Conservation (phyloP, 345 rosid species). For the Pistacia atlantica region DNA sequence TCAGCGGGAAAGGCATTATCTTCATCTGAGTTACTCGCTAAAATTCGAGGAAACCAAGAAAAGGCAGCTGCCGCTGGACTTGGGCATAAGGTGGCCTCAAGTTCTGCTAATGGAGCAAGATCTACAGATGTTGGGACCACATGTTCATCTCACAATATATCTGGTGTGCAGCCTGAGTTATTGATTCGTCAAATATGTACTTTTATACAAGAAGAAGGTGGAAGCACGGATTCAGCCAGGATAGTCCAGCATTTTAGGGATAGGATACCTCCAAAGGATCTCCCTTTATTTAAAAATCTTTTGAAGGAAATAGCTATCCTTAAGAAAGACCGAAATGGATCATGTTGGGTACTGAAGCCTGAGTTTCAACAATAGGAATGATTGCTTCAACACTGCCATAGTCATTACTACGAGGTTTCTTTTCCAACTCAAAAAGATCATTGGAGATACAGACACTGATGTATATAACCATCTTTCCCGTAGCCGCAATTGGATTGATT, state of each 20-base stretch:
- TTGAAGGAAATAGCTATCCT: conserved; percentile 82
- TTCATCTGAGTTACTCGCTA: conserved; percentile 77
- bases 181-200: conserved; percentile 81
- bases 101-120: conserved; percentile 34
- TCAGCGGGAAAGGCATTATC: conserved; percentile 84
- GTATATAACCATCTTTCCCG: background rate
- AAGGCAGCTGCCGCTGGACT: conserved; percentile 68
- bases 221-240: conserved; percentile 62
- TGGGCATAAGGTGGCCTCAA: conserved; percentile 43
- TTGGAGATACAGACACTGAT: background rate
- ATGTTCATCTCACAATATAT: conserved; percentile 30
- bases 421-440: background rate
- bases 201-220: conserved; percentile 76
- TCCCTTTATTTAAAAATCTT: conserved; percentile 73
- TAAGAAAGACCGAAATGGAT: conserved; percentile 48
- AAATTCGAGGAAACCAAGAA: conserved; percentile 76
- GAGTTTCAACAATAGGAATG: conserved; percentile 48
- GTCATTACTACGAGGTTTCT: background rate
- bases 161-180: conserved; percentile 70
- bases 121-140: conserved; percentile 32
- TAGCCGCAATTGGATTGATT: background rate
- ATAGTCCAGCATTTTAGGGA: conserved; percentile 77
- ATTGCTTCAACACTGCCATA: background rate
- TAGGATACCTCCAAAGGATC: conserved; percentile 55
- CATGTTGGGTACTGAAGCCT: conserved; percentile 76